phyloP scores from a whole-genome alignment of 306 rosid genomes.

The Astragalus membranaceus region DNA sequence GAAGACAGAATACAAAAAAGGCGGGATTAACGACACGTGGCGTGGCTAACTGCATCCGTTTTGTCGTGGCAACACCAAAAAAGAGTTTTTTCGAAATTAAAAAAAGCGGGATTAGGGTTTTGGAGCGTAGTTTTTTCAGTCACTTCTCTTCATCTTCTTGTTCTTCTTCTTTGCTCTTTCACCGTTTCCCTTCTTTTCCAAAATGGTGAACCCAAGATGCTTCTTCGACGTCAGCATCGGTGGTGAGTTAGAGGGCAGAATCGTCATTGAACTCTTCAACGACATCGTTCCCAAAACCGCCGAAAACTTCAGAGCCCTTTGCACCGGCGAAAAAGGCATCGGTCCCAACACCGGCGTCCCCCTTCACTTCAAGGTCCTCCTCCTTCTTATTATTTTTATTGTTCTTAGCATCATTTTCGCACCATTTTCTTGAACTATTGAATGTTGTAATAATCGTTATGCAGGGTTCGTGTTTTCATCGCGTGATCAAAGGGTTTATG shows the following conservation, averaged over 20 bases:
- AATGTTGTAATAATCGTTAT: neutral
- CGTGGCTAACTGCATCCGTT: neutral
- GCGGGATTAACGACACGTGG: conserved; percentile 2
- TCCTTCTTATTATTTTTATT: neutral
- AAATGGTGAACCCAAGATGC: conserved; percentile 55
- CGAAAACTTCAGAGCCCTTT: conserved; percentile 68
- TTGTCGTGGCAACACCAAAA: conserved; percentile 9
- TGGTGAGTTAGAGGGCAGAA: conserved; percentile 64
- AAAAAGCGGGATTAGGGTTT: conserved; percentile 36
- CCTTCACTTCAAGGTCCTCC: conserved; percentile 63
- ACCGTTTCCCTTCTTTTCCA: neutral
- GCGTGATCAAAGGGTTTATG: conserved; percentile 70
- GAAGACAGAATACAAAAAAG: neutral
- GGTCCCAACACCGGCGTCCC: conserved; percentile 42
- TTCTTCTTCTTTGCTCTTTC: neutral
- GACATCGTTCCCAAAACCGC: conserved; percentile 76
- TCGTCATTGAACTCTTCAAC: conserved; percentile 54
- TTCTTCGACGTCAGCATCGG: conserved; percentile 55
- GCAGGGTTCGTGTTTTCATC: conserved; percentile 56
- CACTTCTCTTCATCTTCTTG: neutral
- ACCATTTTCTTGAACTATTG: neutral
- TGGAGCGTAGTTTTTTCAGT: neutral
- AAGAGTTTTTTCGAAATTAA: neutral
- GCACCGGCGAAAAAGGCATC: conserved; percentile 67
- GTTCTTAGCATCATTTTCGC: neutral